phyloP scores from a whole-genome alignment of 2,329 filamentous ascomycete species.

The Emergomyces pasteurianus region DNA sequence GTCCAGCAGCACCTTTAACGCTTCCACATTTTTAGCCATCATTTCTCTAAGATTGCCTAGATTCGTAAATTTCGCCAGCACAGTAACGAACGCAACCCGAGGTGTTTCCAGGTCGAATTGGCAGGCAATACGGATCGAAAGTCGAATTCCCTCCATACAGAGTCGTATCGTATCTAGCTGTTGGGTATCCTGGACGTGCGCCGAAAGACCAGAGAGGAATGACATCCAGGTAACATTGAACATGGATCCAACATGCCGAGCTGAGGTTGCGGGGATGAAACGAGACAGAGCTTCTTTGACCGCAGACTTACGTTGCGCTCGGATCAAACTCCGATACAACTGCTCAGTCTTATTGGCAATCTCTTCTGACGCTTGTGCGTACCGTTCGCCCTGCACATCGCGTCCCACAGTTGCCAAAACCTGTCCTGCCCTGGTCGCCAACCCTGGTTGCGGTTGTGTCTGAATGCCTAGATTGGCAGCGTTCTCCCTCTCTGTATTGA shows the following conservation, averaged over 20 bases:
- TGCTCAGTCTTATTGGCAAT: slow-evolving; percentile 74
- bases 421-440: slow-evolving; percentile 75
- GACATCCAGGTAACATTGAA: slow-evolving; percentile 99
- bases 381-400: slow-evolving; percentile 84
- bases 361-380: slow-evolving; percentile 88
- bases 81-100: slow-evolving; percentile 86
- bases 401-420: slow-evolving; percentile 84
- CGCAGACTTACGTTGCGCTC: slow-evolving; percentile 73
- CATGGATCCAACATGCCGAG: slow-evolving; percentile 94
- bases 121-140: slow-evolving; percentile 87
- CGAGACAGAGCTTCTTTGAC: slow-evolving; percentile 53
- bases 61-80: slow-evolving; percentile 86
- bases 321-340: slow-evolving; percentile 84
- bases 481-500: slow-evolving; percentile 81
- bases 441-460: slow-evolving; percentile 49
- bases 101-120: slow-evolving; percentile 89
- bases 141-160: slow-evolving; percentile 89
- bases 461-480: slow-evolving; percentile 65
- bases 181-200: slow-evolving; percentile 83
- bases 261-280: slow-evolving; percentile 87
- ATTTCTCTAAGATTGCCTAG: slow-evolving; percentile 93
- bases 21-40: slow-evolving; percentile 91
- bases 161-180: slow-evolving; percentile 85
- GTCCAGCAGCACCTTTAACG: slow-evolving; percentile 80
- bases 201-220: slow-evolving; percentile 86